Conservation (phyloP, 352 stramenopile genomes). For the Hyaloperonospora brassicae region DNA sequence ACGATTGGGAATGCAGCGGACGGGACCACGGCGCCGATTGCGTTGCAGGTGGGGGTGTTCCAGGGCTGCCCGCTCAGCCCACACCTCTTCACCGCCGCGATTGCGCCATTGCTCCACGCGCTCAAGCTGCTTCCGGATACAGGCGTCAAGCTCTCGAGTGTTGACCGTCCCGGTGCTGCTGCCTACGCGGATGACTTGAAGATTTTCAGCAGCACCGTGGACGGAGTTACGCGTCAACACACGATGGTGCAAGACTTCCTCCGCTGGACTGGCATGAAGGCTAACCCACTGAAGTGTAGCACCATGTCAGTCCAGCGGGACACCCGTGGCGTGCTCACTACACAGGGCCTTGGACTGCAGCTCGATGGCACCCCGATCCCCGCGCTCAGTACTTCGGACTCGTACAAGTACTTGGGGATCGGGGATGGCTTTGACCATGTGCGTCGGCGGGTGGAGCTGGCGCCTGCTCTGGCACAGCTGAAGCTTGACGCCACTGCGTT, state of each 20-base stretch:
- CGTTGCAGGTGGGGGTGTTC: constrained; percentile 10
- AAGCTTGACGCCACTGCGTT: constrained; percentile 6
- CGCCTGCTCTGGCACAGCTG: constrained; percentile 2
- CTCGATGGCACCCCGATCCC: no score
- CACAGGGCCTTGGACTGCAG: background rate
- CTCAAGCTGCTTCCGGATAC: background rate
- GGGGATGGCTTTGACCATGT: background rate
- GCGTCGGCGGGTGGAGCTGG: no score
- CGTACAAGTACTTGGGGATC: constrained; percentile 3
- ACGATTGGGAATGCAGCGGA: constrained; percentile 12
- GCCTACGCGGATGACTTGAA: constrained; percentile 22
- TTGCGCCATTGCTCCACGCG: constrained; percentile 14
- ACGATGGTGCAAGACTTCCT: constrained; percentile 6
- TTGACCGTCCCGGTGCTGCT: constrained; percentile 1
- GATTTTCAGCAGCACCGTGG: constrained; percentile 21
- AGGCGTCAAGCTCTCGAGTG: constrained; percentile 1
- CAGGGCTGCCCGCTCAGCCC: constrained; percentile 25
- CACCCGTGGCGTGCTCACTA: no score
- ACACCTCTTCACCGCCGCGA: constrained; percentile 17
- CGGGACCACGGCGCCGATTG: constrained; percentile 14
- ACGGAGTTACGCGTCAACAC: no score
- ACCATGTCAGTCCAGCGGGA: constrained; percentile 3
- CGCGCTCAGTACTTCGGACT: background rate
- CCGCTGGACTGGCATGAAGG: constrained; percentile 7
- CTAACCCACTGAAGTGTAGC: no score